Evolutionary conservation across 1,284 basidiomycete species (phyloP).

Genomic region (Mycena citricolor): DNA sequence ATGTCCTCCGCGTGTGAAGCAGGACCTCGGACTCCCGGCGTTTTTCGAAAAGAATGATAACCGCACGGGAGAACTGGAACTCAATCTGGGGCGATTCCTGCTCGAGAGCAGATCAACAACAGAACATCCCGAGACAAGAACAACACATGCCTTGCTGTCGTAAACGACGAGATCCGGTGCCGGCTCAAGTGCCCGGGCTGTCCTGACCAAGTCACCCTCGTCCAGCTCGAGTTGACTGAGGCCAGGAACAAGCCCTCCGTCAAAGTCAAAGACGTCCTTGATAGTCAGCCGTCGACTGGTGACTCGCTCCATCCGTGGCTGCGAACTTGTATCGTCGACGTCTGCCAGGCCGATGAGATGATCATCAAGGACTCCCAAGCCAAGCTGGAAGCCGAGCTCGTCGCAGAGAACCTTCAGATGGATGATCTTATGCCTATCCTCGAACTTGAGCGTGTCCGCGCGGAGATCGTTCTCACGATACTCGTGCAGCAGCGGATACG

Average conservation of each 20-base stretch:
- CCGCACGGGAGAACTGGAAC: slow-evolving; percentile 19
- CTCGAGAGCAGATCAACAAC: slow-evolving; percentile 2
- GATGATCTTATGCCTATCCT: slow-evolving; percentile 22
- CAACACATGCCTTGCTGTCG: slow-evolving; percentile 14
- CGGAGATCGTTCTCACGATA: slow-evolving; percentile 21
- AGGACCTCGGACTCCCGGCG: slow-evolving; percentile 18
- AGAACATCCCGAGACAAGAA: not conserved
- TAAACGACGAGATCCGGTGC: slow-evolving; percentile 22
- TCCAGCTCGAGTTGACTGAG: slow-evolving; percentile 19
- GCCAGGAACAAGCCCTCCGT: slow-evolving; percentile 13
- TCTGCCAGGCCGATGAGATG: slow-evolving; percentile 21
- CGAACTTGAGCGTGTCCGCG: slow-evolving; percentile 18
- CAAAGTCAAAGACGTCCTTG: slow-evolving; percentile 23
- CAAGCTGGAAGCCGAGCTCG: slow-evolving; percentile 20
- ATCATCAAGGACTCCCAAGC: slow-evolving; percentile 21
- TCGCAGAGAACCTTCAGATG: slow-evolving; percentile 21
- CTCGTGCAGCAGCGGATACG: slow-evolving; percentile 18
- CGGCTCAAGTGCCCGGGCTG: slow-evolving; percentile 7
- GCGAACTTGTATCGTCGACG: no score
- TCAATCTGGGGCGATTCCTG: slow-evolving; percentile 21
- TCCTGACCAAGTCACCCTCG: slow-evolving; percentile 15
- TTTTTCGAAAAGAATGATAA: slow-evolving; percentile 15
- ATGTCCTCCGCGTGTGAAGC: slow-evolving; percentile 17
- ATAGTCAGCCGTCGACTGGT: slow-evolving; percentile 20
- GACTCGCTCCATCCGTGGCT: slow-evolving; percentile 18